phyloP scores from a whole-genome alignment of 441 rosid species.

The Erodium texanum region DNA sequence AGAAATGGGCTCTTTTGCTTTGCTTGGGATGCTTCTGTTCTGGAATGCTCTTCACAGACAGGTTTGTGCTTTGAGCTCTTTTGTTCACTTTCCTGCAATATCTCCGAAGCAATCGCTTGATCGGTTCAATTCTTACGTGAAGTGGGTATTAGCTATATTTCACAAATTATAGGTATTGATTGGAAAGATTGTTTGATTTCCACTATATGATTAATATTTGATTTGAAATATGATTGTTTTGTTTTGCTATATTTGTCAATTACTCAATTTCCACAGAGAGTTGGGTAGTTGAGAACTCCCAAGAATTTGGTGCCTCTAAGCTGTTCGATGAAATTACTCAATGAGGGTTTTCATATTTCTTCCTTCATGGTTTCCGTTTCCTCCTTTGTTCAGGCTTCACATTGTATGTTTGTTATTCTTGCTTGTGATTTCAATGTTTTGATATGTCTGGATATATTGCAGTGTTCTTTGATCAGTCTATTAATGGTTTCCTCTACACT shows the following conservation, averaged over 20 bases:
- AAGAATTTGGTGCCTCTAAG: background rate
- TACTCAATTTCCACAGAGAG: no score
- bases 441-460: background rate
- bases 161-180: no score
- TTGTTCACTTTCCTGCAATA: background rate
- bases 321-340: constrained; percentile 5
- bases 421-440: background rate
- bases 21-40: constrained; percentile 72
- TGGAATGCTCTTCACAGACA: constrained; percentile 73
- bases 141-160: constrained; percentile 9
- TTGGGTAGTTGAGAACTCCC: background rate
- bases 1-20: constrained; percentile 63
- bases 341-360: no score
- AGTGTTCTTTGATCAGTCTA: constrained; percentile 4
- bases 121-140: background rate
- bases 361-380: background rate
- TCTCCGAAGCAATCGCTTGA: background rate
- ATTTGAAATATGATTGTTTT: no score
- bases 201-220: background rate
- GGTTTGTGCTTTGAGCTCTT: constrained; percentile 29
- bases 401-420: background rate
- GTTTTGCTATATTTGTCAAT: no score
- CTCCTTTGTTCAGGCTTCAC: background rate
- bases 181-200: background rate
- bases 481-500: background rate